Conservation (phyloP, 1,284 basidiomycete species). For the Xanthoconium separans region DNA sequence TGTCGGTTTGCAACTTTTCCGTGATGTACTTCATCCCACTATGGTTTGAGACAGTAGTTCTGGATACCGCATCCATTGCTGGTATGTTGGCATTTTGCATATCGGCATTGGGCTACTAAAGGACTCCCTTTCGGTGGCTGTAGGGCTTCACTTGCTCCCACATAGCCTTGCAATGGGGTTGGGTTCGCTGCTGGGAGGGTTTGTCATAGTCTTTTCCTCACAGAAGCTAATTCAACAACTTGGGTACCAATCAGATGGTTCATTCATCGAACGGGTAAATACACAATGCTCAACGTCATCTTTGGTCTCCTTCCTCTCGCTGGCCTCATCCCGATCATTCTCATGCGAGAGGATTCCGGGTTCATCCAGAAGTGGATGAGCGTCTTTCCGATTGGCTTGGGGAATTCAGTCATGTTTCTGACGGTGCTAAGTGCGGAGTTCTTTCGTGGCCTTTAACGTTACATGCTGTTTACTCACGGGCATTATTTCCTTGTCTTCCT, state of each 20-base stretch:
- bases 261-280: slow-evolving; percentile 20
- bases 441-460: background rate
- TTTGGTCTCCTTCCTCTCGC: slow-evolving; percentile 14
- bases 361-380: slow-evolving; percentile 17
- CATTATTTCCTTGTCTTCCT: background rate
- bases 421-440: slow-evolving; percentile 11
- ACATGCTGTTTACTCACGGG: background rate
- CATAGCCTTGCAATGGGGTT: slow-evolving; percentile 17
- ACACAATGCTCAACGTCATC: slow-evolving; percentile 11
- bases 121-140: background rate
- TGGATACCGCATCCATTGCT: slow-evolving; percentile 13
- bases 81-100: slow-evolving; percentile 4
- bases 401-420: slow-evolving; percentile 14
- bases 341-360: slow-evolving; percentile 7
- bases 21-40: slow-evolving; percentile 18
- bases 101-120: background rate
- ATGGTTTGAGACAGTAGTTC: slow-evolving; percentile 19
- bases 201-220: background rate
- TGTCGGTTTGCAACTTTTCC: slow-evolving; percentile 14
- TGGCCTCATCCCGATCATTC: slow-evolving; percentile 10
- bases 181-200: slow-evolving; percentile 13
- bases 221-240: background rate
- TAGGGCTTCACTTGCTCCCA: slow-evolving; percentile 17
- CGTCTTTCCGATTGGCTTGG: slow-evolving; percentile 15
- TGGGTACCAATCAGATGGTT: slow-evolving; percentile 9